These are phyloP conservation scores for Rhododendron henanense DNA, from an alignment of 148 eudicot genomes.

Conservation along the genomic window DNA sequence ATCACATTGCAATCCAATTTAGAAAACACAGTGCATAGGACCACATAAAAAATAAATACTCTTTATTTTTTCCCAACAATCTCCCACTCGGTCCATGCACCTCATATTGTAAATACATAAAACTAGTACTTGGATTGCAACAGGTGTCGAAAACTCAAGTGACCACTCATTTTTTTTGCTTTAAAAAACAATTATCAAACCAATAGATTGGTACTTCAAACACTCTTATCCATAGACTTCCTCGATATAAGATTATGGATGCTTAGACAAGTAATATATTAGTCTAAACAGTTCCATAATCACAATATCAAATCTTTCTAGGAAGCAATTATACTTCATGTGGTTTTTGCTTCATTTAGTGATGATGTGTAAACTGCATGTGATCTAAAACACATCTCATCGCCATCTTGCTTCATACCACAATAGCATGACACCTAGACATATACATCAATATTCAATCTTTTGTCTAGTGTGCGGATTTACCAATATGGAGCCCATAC, in stretches of 20 bases:
- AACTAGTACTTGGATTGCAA: not conserved
- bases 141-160: not conserved
- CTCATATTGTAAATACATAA: not conserved
- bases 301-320: not conserved
- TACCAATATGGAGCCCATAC: no score
- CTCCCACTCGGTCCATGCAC: not conserved
- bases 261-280: not conserved
- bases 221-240: not conserved
- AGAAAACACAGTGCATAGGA: no score
- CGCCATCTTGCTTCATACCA: not conserved
- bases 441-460: no score
- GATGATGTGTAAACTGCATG: not conserved
- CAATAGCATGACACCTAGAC: no score
- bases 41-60: no score
- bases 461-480: no score
- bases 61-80: no score
- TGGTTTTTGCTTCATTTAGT: not conserved
- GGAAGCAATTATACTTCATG: not conserved
- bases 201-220: not conserved
- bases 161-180: not conserved
- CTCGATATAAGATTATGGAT: not conserved
- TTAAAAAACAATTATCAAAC: not conserved
- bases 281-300: not conserved
- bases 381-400: not conserved
- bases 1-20: no score